Conservation (phyloP, 495 filamentous ascomycete species). For the Tuber indicum region DNA sequence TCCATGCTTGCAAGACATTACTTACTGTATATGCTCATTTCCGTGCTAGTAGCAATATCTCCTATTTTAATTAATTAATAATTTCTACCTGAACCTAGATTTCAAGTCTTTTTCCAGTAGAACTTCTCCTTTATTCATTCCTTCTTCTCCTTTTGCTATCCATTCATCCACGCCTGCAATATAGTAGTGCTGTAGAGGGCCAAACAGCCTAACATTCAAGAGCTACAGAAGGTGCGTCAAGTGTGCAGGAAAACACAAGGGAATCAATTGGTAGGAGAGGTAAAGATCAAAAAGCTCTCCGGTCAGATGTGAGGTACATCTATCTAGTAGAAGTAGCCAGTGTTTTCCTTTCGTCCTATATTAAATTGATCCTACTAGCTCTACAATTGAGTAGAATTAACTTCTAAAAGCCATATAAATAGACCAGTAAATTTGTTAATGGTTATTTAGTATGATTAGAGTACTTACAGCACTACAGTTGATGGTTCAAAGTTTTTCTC, state of each 20-base stretch:
- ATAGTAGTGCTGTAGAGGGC: conserved; percentile 14
- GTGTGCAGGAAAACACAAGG: too few species aligned
- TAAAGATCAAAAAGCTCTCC: conserved; percentile 18
- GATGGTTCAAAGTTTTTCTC: too few species aligned
- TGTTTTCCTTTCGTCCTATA: conserved; percentile 5
- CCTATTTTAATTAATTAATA: conserved; percentile 1
- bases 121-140: conserved; percentile 14
- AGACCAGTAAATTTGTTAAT: too few species aligned
- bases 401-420: not conserved
- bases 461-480: not conserved
- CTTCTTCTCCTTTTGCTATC: conserved; percentile 7
- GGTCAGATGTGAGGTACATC: conserved; percentile 23
- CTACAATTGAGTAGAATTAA: not conserved
- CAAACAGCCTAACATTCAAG: too few species aligned
- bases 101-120: not conserved
- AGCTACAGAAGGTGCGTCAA: too few species aligned
- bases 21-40: not conserved
- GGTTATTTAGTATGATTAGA: too few species aligned
- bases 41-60: conserved; percentile 8
- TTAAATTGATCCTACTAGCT: conserved; percentile 4
- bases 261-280: conserved; percentile 10
- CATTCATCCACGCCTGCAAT: conserved; percentile 16
- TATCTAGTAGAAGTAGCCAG: conserved; percentile 20
- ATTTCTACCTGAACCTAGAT: not conserved
- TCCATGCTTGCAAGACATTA: conserved; percentile 12